Evolutionary conservation across 768 basidiomycete species (phyloP).

Genomic region (Flagelloscypha sp.): DNA sequence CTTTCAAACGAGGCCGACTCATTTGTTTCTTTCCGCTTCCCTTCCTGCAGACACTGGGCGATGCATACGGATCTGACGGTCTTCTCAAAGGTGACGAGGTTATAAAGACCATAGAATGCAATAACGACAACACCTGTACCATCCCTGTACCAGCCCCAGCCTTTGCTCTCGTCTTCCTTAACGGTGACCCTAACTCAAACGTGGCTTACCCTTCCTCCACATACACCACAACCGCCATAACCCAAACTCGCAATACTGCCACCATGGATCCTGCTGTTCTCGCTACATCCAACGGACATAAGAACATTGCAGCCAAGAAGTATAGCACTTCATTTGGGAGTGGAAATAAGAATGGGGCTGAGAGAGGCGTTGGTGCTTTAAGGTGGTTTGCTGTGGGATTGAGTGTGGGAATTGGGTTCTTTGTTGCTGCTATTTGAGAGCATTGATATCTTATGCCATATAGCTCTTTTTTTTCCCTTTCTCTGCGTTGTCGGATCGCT

Average conservation of each 20-base stretch:
- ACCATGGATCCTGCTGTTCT: conserved; percentile 46
- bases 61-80: conserved; percentile 58
- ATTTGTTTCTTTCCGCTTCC: no score
- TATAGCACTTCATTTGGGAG: no score
- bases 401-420: no score
- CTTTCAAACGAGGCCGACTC: not conserved
- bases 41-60: conserved; percentile 51
- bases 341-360: no score
- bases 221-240: conserved; percentile 53
- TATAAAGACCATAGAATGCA: conserved; percentile 54
- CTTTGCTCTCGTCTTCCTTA: conserved; percentile 70
- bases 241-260: conserved; percentile 43
- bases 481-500: no score
- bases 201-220: conserved; percentile 29
- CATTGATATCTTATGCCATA: no score
- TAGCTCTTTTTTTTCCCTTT: no score
- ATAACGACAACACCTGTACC: conserved; percentile 44
- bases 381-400: no score
- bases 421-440: no score
- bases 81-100: conserved; percentile 46
- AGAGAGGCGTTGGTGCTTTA: no score
- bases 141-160: conserved; percentile 63
- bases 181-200: conserved; percentile 23
- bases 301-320: no score
- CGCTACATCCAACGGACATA: conserved; percentile 58